Percentiles rank a stretch among this genome's conserved stretches.
These are phyloP conservation scores for Amaranthus palmeri DNA, from an alignment of 148 eudicot species.

Conservation along the genomic window DNA sequence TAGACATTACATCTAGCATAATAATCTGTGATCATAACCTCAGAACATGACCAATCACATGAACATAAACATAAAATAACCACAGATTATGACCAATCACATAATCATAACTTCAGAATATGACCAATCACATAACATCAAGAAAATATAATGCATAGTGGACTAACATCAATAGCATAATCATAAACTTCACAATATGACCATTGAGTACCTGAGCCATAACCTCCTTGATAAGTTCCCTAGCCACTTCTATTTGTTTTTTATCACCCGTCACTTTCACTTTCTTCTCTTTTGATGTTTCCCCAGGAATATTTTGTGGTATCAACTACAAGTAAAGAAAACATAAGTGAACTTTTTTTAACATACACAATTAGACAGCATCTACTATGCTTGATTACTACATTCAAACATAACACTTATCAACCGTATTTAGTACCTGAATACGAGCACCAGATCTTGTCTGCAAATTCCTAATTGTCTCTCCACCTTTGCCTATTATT, in stretches of 20 bases:
- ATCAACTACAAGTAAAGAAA: conserved; percentile 44
- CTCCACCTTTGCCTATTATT: conserved; percentile 92
- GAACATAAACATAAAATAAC: neutral
- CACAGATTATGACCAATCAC: neutral
- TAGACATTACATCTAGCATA: neutral
- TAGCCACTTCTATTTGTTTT: conserved; percentile 79
- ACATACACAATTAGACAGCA: neutral
- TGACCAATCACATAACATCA: neutral
- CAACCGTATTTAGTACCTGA: conserved; percentile 54
- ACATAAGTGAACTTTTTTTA: neutral
- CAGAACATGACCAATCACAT: neutral
- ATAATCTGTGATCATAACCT: neutral
- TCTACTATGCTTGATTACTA: neutral
- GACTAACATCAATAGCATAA: neutral
- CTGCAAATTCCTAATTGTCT: conserved; percentile 83
- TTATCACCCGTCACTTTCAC: conserved; percentile 81
- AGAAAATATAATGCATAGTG: neutral
- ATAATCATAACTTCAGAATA: neutral
- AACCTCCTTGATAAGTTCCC: conserved; percentile 84
- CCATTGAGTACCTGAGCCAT: conserved; percentile 77
- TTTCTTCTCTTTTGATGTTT: conserved; percentile 71
- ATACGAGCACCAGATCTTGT: conserved; percentile 95
- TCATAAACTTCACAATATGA: neutral
- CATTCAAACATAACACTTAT: neutral
- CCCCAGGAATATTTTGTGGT: conserved; percentile 73